Conservation (phyloP, 257 asterid species). For the Nicotiana attenuata region DNA sequence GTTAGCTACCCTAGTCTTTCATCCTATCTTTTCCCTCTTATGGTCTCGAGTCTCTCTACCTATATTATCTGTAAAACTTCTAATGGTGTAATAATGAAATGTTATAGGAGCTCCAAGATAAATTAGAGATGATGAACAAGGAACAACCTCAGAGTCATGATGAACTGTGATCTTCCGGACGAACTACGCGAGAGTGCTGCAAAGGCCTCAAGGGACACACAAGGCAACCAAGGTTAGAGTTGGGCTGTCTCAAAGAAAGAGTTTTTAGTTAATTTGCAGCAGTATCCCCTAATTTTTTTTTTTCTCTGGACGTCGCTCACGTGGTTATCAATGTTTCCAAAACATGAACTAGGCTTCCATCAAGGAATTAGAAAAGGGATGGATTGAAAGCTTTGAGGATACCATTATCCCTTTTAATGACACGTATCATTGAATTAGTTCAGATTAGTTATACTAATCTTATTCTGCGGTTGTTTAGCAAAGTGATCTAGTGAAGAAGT, state of each 20-base stretch:
- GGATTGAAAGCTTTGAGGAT: background rate
- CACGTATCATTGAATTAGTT: background rate
- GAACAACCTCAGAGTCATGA: slow-evolving; percentile 65
- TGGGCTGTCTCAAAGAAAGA: background rate
- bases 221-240: background rate
- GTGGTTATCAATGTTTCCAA: background rate
- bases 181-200: background rate
- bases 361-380: background rate
- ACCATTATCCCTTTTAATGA: background rate
- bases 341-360: background rate
- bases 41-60: background rate
- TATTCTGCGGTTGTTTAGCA: background rate
- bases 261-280: background rate
- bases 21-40: background rate
- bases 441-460: background rate
- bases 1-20: background rate
- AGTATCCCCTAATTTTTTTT: background rate
- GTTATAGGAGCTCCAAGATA: slow-evolving; percentile 67
- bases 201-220: background rate
- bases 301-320: background rate
- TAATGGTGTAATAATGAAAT: background rate
- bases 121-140: slow-evolving; percentile 50
- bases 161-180: slow-evolving; percentile 50
- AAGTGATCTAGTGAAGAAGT: background rate
- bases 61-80: background rate